A percentile compares a stretch with the other conserved stretches of the same genome.
phyloP scores from a whole-genome alignment of 176 grass and related monocot species.

The Canna indica region DNA sequence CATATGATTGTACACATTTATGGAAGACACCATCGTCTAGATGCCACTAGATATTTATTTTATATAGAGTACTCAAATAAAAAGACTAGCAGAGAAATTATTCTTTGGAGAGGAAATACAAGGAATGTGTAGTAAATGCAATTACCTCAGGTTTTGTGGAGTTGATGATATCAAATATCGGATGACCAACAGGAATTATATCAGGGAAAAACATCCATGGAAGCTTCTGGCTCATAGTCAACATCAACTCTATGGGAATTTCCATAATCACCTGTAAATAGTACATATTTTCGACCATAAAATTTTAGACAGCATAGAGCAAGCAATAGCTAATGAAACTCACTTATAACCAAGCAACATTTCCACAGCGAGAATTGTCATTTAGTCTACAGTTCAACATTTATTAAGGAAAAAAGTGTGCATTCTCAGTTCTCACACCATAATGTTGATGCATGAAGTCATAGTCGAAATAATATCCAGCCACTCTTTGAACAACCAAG shows the following conservation, averaged over 20 bases:
- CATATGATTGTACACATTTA: not conserved
- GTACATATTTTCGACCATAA: not conserved
- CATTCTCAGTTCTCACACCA: too few relatives aligned
- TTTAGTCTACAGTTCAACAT: not conserved
- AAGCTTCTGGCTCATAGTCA: conserved; percentile 78
- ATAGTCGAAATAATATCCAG: not conserved
- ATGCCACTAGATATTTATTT: not conserved
- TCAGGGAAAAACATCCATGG: conserved; percentile 99
- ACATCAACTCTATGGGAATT: conserved; percentile 74
- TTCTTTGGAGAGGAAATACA: not conserved
- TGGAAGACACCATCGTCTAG: not conserved
- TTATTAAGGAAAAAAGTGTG: not conserved
- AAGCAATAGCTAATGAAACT: not conserved
- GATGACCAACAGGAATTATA: conserved; percentile 74
- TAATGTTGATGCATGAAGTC: not conserved
- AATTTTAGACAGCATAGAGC: not conserved
- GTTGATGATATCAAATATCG: conserved; percentile 89
- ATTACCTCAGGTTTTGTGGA: conserved; percentile 93
- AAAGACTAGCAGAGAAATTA: not conserved
- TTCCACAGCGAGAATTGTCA: not conserved
- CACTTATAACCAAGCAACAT: not conserved
- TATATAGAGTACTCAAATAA: not conserved
- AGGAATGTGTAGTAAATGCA: not conserved
- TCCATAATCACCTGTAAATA: conserved; percentile 84
- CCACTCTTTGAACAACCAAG: not conserved